Conservation (phyloP, 345 rosid genomes). For the Lumnitzera racemosa region DNA sequence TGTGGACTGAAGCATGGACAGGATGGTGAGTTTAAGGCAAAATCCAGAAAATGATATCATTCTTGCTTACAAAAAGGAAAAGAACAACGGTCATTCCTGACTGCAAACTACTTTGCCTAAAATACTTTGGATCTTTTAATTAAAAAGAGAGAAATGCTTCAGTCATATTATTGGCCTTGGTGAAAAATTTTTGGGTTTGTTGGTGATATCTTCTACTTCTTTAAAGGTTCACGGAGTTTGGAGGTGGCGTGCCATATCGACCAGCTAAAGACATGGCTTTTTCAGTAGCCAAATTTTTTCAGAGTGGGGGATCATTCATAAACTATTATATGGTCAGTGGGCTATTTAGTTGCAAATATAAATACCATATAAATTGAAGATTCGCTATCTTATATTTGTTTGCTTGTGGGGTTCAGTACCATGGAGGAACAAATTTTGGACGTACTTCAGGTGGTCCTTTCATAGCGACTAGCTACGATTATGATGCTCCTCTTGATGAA, state of each 20-base stretch:
- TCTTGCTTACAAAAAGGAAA: no score
- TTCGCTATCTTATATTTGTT: conserved; percentile 2
- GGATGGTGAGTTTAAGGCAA: conserved; percentile 59
- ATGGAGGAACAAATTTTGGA: conserved; percentile 98
- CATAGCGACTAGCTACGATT: conserved; percentile 96
- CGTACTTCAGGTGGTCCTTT: conserved; percentile 99
- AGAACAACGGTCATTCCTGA: no score
- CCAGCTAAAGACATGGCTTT: conserved; percentile 98
- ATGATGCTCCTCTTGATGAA: conserved; percentile 98
- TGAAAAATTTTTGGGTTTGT: not conserved
- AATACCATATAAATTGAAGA: not conserved
- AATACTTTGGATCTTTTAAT: conserved; percentile 18
- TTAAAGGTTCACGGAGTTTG: conserved; percentile 92
- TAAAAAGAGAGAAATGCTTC: not conserved
- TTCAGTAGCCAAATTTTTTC: conserved; percentile 91
- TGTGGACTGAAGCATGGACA: conserved; percentile 99
- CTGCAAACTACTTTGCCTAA: no score
- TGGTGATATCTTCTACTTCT: not conserved
- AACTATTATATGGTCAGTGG: conserved; percentile 81
- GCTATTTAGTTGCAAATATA: no score
- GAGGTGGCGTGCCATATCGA: conserved; percentile 88
- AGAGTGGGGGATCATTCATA: conserved; percentile 90
- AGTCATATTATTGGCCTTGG: no score
- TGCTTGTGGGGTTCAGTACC: conserved; percentile 49
- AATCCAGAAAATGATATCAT: no score